phyloP scores from a whole-genome alignment of 768 basidiomycete species.

The Erythrobasidium yunnanense region DNA sequence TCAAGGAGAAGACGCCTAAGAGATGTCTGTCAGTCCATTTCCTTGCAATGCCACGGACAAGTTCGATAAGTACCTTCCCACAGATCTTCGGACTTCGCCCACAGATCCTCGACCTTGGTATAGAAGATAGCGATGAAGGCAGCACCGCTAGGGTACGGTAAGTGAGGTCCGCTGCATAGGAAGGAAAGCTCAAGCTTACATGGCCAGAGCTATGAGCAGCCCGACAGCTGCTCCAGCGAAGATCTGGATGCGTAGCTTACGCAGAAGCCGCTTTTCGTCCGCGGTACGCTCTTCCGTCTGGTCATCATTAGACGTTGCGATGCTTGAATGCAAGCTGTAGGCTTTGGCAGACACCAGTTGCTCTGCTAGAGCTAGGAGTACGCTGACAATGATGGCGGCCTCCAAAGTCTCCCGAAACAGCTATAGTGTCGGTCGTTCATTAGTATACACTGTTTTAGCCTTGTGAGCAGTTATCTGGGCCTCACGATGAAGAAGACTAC shows the following conservation, averaged over 20 bases:
- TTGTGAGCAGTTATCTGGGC: too few relatives aligned
- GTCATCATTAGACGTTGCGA: constrained; percentile 6
- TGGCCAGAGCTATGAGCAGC: constrained; percentile 63
- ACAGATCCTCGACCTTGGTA: constrained; percentile 73
- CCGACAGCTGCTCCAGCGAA: constrained; percentile 50
- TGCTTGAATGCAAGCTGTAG: background rate
- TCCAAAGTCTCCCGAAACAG: constrained; percentile 87
- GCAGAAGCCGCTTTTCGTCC: constrained; percentile 44
- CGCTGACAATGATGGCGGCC: constrained; percentile 81
- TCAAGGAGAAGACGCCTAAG: constrained; percentile 47
- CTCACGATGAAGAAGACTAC: constrained; percentile 81
- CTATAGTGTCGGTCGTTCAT: too few relatives aligned
- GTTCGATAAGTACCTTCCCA: constrained; percentile 59
- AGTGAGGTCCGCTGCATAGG: background rate
- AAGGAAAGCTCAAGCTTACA: constrained; percentile 39
- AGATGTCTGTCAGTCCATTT: background rate
- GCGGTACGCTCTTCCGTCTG: background rate
- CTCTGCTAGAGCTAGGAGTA: constrained; percentile 80
- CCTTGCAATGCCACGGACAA: too few relatives aligned
- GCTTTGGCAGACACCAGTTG: constrained; percentile 51
- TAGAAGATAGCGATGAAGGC: constrained; percentile 93
- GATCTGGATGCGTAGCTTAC: constrained; percentile 51
- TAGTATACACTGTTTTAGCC: too few relatives aligned
- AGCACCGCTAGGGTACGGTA: constrained; percentile 49
- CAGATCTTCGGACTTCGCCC: constrained; percentile 68